Base-by-base conservation (phyloP, 768 basidiomycete genomes). In the Lactarius hatsudake region DNA sequence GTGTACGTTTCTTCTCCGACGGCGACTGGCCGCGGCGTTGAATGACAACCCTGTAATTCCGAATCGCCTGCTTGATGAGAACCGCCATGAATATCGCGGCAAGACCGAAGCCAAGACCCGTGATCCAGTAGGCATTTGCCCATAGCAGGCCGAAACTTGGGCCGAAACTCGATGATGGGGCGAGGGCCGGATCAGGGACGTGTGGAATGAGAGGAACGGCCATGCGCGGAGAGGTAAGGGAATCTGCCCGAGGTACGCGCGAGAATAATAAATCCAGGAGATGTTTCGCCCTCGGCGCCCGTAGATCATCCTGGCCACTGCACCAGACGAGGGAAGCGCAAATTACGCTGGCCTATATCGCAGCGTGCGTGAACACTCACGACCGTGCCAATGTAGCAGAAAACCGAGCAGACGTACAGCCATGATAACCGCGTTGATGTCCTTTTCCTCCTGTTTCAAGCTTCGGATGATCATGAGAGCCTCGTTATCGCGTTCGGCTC, bases 381-480 rank as follows among this genome's bases (percentile, higher is more conserved):
- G n/a, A 13, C 36, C 18, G 7, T n/a, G 13, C 7, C 18, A 30
- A 13, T 17, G 26, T 5, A 30, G 13, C 54, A 30, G 30, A 26
- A 53, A 53, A 30, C 13, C 6, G 40, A 43, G 20, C 3, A 4
- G n/a, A 67, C 66, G 61, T n/a, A 67, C 66, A 18, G 61, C 9
- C 40, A 67, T 26, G 5, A 67, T 3, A 26, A 62, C 12, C 9
- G 57, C 38, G 20, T 59, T 23, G 5, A 67, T 23, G 0, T 13
- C 7, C 17, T 18, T 53, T 67, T 67, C 61, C 15, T 4, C 26
- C 43, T 8, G 1, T 13, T 51, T 3, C 3, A 62, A 34, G 10
- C 5, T 9, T 12, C 15, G 34, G 15, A 56, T 40, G 45, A 48
- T 48, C 28, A n/a, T 12, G 15, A 55, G 54, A 55, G 13, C 38